phyloP scores from a whole-genome alignment of 176 grass and related monocot genomes.

The Lolium rigidum region DNA sequence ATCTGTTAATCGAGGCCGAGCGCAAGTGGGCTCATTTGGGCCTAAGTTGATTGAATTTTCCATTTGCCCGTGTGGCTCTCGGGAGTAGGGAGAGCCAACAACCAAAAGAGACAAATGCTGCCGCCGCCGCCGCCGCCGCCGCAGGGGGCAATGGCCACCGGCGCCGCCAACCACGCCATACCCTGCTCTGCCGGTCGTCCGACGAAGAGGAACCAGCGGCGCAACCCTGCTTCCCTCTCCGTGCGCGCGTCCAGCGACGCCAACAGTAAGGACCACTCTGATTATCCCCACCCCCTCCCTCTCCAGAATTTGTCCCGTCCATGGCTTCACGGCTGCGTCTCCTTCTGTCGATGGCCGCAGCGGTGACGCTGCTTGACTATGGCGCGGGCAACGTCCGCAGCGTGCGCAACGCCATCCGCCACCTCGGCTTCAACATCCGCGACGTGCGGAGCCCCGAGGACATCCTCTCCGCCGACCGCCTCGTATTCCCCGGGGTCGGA shows the following conservation, averaged over 20 bases:
- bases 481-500: constrained; percentile 91
- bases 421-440: constrained; percentile 81
- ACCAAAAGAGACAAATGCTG: no score
- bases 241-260: constrained; percentile 49
- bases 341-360: constrained; percentile 11
- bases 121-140: constrained; percentile 45
- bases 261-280: constrained; percentile 49
- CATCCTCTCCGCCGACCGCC: constrained; percentile 72
- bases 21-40: no score
- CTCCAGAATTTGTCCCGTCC: constrained; percentile 25
- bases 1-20: no score
- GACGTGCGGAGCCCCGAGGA: constrained; percentile 94
- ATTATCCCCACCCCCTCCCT: constrained; percentile 22
- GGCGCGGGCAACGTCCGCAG: constrained; percentile 93
- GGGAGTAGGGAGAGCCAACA: no score
- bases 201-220: constrained; percentile 27
- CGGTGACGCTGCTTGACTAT: constrained; percentile 89
- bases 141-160: constrained; percentile 39
- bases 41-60: no score
- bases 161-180: constrained; percentile 6
- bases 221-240: constrained; percentile 28
- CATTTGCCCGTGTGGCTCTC: no score
- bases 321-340: constrained; percentile 24
- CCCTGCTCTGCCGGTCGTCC: not conserved
- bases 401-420: constrained; percentile 84